A percentile compares a stretch with the other conserved stretches of the same genome.
Conservation (phyloP, 495 filamentous ascomycete species). For the Neurospora sp. region DNA sequence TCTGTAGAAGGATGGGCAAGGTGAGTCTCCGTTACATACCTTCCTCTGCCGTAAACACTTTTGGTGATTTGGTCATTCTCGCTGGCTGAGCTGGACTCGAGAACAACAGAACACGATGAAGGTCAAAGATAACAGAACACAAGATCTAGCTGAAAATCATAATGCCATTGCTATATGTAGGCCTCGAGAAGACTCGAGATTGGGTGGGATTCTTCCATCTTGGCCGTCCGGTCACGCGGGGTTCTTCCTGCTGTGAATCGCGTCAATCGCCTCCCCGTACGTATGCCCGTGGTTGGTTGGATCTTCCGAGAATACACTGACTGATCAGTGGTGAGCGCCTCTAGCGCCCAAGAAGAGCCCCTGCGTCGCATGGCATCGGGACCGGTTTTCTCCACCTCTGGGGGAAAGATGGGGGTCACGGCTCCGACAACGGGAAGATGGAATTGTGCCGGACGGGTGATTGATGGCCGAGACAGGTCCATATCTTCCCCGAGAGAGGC, state of each 20-base stretch:
- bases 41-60: conserved; percentile 28
- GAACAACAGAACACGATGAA: neutral
- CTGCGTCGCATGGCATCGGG: neutral
- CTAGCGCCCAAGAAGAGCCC: neutral
- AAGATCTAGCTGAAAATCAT: neutral
- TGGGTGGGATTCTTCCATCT: neutral
- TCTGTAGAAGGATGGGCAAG: neutral
- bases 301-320: neutral
- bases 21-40: conserved; percentile 8
- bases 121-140: neutral
- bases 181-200: neutral
- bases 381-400: neutral
- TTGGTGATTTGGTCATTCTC: conserved; percentile 2
- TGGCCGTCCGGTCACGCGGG: neutral
- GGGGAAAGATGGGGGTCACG: neutral
- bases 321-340: neutral
- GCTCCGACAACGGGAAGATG: conserved; percentile 4
- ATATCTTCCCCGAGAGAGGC: neutral
- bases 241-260: neutral
- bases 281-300: neutral
- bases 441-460: neutral
- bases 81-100: neutral
- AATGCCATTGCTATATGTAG: neutral
- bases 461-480: neutral
- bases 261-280: neutral